Evolutionary conservation across 306 rosid genomes (phyloP), one percentile per base, ranked within the genome.

Genomic region (Nissolia schottii): DNA sequence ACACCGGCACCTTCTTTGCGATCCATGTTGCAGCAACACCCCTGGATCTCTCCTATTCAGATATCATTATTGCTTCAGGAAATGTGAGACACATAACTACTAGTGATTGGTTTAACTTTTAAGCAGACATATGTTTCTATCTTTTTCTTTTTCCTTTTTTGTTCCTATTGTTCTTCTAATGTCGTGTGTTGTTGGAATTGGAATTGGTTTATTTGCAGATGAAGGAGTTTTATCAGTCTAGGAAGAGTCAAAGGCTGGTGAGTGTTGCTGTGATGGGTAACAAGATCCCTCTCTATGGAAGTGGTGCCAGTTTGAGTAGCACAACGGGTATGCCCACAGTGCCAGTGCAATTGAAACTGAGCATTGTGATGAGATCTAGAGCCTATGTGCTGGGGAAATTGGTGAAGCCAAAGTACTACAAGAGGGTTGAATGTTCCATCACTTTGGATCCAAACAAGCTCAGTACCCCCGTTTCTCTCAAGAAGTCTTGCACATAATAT

Each of bases 1-100:
- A 91, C 78, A 93, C 89, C 0, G 98, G 97, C 71, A 89, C 98
- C 0, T 93, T 93, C 57, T 93, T 93, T 58, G 97, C 97, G 7
- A 89, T 93, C 35, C 98, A 93, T 51, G 98, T 84, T 51, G 25
- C 86, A 2, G 48, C 98, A 18, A 84, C 91, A 8, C 91, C 98
- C n/a, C 59, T 91, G 31, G 91, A 89, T 79, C 86, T 93, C 3
- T 63, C 81, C 31, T 93, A 83, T 74, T 89, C 88, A 5, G 78
- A 87, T 4, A 84, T 93, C 56, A 48, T 75, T 0, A 79, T 93
- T 15, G 98, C 96, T 48, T 83, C 92, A 12, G 98, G 97, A 19
- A 55, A 76, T 2, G 98, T 93, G 82, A 88, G 92, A 45, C 51
- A 14, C 51, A 45, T 45, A 41, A 15, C 49, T 37, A 28, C 11